Evolutionary conservation across 2,329 filamentous ascomycete species (phyloP), one percentile per base, ranked within the genome.

Genomic region (Pseudopithomyces chartarum): DNA sequence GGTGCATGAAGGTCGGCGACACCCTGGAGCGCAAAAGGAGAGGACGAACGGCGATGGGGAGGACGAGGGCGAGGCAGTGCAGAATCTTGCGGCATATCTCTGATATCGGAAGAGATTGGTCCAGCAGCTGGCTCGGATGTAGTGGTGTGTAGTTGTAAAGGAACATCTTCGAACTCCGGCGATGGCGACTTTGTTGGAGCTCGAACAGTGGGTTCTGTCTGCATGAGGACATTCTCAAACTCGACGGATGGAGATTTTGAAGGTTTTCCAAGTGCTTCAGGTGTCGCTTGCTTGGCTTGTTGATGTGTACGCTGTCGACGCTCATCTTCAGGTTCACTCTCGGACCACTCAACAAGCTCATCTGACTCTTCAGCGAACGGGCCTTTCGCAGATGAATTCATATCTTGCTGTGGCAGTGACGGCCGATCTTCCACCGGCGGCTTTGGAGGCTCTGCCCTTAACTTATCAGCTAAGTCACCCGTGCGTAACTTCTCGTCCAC

Each of bases 261-360:
- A 11, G 47, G 40, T 34, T 47, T 20, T 19, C 54, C n/a, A 2
- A 71, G 66, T 13, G 79, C 80, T 53, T 68, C 69, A 15, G 66
- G 4, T 33, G 29, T 8, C n/a, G 32, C 12, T 10, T 32, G 29
- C 0, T n/a, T 40, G 46, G 33, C 11, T 38, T 56, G 48, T 15
- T 45, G 22, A 33, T 57, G 39, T 19, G 48, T 13, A 40, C 46
- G 45, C 26, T 45, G 33, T 15, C 22, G 57, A 50, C 36, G 55
- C 42, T 68, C 68, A 6, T 62, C 57, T 49, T 75, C 73, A 29
- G 66, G 64, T 23, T 85, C 82, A 59, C 83, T 85, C 34, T 82
- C 82, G 3, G 82, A 82, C 84, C 83, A 85, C 1, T 84, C 81
- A 33, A 80, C 63, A 6, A 60, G 66, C 49, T 78, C 71, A 22